These are phyloP conservation scores for Thalassiosira pacifica DNA, from an alignment of 352 stramenopile species.

Conservation along the genomic window DNA sequence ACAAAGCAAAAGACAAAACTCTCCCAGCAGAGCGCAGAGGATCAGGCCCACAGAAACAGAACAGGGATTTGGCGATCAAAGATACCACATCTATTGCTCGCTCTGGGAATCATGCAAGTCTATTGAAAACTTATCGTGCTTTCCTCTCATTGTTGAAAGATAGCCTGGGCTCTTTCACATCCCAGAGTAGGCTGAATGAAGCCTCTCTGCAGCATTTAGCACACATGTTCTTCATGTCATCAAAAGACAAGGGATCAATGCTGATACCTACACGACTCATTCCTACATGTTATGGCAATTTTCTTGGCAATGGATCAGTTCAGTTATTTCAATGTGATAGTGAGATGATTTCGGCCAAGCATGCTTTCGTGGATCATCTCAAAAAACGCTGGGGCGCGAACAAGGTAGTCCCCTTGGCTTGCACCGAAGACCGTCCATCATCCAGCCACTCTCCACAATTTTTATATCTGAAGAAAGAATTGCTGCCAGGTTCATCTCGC, in stretches of 20 bases:
- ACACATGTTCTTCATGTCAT: conserved; percentile 40
- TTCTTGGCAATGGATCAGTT: conserved; percentile 44
- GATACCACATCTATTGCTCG: conserved; percentile 32
- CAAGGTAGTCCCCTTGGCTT: conserved; percentile 26
- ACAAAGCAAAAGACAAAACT: conserved; percentile 42
- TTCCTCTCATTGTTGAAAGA: conserved; percentile 53
- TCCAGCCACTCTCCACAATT: conserved; percentile 12
- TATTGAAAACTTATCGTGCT: conserved; percentile 46
- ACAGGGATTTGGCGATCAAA: conserved; percentile 27
- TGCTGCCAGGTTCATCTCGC: conserved; percentile 42
- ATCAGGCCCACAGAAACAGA: conserved; percentile 50
- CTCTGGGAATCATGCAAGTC: conserved; percentile 27
- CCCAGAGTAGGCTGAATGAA: conserved; percentile 39
- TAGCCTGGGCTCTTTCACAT: conserved; percentile 1
- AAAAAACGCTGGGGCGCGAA: conserved; percentile 38
- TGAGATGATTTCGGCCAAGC: conserved; percentile 28
- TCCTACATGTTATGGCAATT: conserved; percentile 49
- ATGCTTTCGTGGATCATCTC: conserved; percentile 52
- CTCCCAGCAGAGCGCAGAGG: conserved; percentile 16
- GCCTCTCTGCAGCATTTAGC: conserved; percentile 46
- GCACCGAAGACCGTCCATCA: not conserved
- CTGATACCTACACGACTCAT: conserved; percentile 44
- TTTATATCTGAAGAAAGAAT: conserved; percentile 57
- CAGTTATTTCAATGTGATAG: conserved; percentile 45
- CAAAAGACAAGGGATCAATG: conserved; percentile 27